phyloP scores from a whole-genome alignment of 306 rosid genomes.

The Fagus crenata region DNA sequence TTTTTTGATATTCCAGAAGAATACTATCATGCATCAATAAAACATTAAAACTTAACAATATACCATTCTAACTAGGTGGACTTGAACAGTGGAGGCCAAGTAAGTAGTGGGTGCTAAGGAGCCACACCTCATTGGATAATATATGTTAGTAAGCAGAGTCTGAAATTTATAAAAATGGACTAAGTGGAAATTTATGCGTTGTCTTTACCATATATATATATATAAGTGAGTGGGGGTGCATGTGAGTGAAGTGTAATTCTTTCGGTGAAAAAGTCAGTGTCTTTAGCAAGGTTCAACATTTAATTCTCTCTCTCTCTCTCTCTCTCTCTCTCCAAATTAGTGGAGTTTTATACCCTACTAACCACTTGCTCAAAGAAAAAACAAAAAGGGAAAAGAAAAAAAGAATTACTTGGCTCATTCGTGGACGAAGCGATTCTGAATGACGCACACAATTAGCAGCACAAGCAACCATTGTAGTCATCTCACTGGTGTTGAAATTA shows the following conservation, averaged over 20 bases:
- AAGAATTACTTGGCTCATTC: constrained; percentile 80
- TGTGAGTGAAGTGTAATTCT: too few species aligned
- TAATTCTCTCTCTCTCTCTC: too few species aligned
- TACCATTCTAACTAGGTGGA: background rate
- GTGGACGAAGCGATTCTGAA: constrained; percentile 90
- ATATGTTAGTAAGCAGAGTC: background rate
- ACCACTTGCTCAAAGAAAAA: background rate
- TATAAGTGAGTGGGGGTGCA: too few species aligned
- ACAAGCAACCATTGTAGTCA: constrained; percentile 82
- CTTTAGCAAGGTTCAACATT: too few species aligned
- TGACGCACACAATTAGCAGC: constrained; percentile 94
- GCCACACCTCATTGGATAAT: background rate
- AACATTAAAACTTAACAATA: background rate
- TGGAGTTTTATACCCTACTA: background rate
- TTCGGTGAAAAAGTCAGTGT: background rate
- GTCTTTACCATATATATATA: background rate
- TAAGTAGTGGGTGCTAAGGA: background rate
- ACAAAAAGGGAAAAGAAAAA: background rate
- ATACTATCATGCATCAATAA: background rate
- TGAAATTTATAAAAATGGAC: background rate
- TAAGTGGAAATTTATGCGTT: background rate
- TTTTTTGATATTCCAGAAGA: background rate
- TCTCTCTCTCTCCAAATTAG: background rate
- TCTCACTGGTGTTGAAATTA: constrained; percentile 59
- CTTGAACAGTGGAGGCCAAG: background rate